Percentiles rank a stretch among this genome's conserved stretches.
Conservation (phyloP, 2,329 filamentous ascomycete species). For the Xylaria sp. region DNA sequence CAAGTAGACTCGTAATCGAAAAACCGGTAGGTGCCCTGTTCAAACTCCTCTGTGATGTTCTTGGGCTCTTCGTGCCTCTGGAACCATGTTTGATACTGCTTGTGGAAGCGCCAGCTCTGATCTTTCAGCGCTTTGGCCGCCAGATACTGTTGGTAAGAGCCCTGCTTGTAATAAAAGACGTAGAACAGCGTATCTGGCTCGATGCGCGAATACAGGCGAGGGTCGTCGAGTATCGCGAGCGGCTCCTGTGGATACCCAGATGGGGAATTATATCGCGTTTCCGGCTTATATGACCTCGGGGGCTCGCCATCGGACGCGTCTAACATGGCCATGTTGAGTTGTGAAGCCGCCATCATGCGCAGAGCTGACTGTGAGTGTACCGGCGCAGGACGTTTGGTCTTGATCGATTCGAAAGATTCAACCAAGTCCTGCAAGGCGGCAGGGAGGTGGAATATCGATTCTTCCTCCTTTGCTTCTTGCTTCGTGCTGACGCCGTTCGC, state of each 20-base stretch:
- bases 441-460: slow-evolving; percentile 93
- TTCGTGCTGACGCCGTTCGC: slow-evolving; percentile 62
- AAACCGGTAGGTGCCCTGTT: slow-evolving; percentile 98
- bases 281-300: slow-evolving; percentile 84
- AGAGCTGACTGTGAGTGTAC: slow-evolving; percentile 74
- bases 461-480: slow-evolving; percentile 57
- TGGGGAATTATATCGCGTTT: slow-evolving; percentile 78
- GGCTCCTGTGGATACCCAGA: slow-evolving; percentile 93
- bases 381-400: slow-evolving; percentile 74
- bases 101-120: slow-evolving; percentile 99
- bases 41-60: slow-evolving; percentile 97
- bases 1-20: slow-evolving; percentile 99
- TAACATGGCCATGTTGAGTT: slow-evolving; percentile 70
- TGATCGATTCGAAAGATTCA: slow-evolving; percentile 88
- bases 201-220: slow-evolving; percentile 85
- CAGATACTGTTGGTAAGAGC: slow-evolving; percentile 93
- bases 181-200: slow-evolving; percentile 98
- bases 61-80: slow-evolving; percentile 98
- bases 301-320: slow-evolving; percentile 83
- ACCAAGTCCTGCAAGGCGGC: slow-evolving; percentile 89
- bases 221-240: slow-evolving; percentile 91
- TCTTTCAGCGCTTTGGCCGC: slow-evolving; percentile 97
- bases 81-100: slow-evolving; percentile 99
- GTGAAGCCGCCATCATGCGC: slow-evolving; percentile 79
- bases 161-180: slow-evolving; percentile 98